These are phyloP conservation scores for Zoysia japonica DNA, from an alignment of 176 grass and related monocot species.

Conservation along the genomic window DNA sequence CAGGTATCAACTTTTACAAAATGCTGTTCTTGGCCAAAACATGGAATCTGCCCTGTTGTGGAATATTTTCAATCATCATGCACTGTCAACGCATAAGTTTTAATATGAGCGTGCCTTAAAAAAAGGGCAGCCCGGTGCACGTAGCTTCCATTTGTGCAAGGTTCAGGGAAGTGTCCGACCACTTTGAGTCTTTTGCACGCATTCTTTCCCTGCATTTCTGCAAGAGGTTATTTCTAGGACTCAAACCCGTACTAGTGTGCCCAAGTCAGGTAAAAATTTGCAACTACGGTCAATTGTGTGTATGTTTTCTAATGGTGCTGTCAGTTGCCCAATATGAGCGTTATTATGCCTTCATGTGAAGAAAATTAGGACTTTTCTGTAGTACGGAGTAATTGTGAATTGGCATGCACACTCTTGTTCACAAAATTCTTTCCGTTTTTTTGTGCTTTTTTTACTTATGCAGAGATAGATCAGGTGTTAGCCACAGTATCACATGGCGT, in stretches of 20 bases:
- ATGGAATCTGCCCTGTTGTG: slow-evolving; percentile 2
- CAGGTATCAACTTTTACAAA: slow-evolving; percentile 21
- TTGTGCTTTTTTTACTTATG: slow-evolving; percentile 13
- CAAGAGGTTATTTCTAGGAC: too few relatives aligned
- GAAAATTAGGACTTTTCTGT: not conserved
- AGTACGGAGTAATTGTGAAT: not conserved
- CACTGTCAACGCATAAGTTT: slow-evolving; percentile 3
- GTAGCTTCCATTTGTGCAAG: too few relatives aligned
- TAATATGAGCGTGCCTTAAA: not conserved
- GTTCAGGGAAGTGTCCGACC: too few relatives aligned
- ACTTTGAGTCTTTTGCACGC: too few relatives aligned
- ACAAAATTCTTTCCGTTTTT: not conserved
- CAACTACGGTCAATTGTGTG: not conserved
- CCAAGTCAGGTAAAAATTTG: not conserved
- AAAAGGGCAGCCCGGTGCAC: too few relatives aligned
- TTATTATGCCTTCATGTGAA: not conserved
- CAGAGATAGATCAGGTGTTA: slow-evolving; percentile 85
- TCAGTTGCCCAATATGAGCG: not conserved
- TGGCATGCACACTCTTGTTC: not conserved
- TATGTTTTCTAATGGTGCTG: not conserved
- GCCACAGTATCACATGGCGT: slow-evolving; percentile 82
- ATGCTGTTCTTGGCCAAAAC: slow-evolving; percentile 6
- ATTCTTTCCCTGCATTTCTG: too few relatives aligned
- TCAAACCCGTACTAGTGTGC: too few relatives aligned
- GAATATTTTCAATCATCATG: slow-evolving; percentile 7